Evolutionary conservation across 1,284 basidiomycete genomes (phyloP).

Genomic region (Ustilago crameri): DNA sequence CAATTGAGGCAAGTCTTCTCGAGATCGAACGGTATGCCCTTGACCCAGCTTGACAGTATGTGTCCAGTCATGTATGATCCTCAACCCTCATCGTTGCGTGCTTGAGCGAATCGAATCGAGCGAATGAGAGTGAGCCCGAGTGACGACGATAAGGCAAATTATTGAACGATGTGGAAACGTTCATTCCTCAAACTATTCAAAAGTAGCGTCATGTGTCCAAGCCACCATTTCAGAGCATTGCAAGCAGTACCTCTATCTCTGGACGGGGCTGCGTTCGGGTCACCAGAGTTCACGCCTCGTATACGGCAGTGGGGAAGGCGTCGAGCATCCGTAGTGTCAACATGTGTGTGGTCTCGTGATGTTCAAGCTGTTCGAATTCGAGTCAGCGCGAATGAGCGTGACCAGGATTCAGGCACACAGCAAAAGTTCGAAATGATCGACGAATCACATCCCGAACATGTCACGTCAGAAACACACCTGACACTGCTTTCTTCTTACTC

Average conservation of each 20-base stretch:
- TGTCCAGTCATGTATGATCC: not conserved
- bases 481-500: not conserved
- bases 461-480: constrained; percentile 12
- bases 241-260: too few species aligned
- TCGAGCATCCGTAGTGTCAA: not conserved
- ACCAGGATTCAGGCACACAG: constrained; percentile 5
- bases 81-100: not conserved
- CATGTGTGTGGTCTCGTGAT: not conserved
- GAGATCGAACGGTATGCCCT: not conserved
- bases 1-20: too few species aligned
- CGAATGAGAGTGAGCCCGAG: not conserved
- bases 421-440: constrained; percentile 41
- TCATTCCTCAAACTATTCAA: not conserved
- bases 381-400: not conserved
- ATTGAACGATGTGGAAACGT: not conserved
- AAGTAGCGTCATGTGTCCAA: constrained; percentile 31
- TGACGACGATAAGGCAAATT: not conserved
- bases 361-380: not conserved
- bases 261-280: too few species aligned
- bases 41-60: not conserved
- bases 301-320: not conserved
- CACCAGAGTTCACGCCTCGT: not conserved
- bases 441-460: constrained; percentile 29
- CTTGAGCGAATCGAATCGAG: not conserved
- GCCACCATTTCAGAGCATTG: not conserved